Evolutionary conservation across 2,329 filamentous ascomycete genomes (phyloP).

Genomic region (Akanthomyces lecanii): DNA sequence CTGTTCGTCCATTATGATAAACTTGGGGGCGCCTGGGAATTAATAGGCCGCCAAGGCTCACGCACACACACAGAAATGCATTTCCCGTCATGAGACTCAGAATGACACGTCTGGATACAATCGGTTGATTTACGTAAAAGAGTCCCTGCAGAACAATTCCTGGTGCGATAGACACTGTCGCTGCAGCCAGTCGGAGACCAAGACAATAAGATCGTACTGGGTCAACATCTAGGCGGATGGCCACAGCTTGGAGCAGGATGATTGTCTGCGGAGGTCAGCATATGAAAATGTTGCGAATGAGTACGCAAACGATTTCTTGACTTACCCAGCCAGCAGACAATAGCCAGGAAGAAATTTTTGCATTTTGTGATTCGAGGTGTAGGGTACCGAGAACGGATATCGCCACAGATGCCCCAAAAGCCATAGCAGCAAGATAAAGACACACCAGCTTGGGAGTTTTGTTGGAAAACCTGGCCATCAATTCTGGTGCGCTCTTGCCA

Average conservation of each 20-base stretch:
- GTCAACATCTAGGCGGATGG: conserved; percentile 44
- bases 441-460: conserved; percentile 53
- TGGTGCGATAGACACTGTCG: conserved; percentile 38
- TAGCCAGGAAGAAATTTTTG: conserved; percentile 56
- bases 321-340: conserved; percentile 59
- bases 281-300: background rate
- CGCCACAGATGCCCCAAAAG: conserved; percentile 52
- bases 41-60: conserved; percentile 40
- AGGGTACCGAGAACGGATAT: conserved; percentile 52
- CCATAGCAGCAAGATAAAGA: conserved; percentile 47
- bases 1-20: background rate
- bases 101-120: background rate
- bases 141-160: conserved; percentile 44
- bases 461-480: conserved; percentile 58
- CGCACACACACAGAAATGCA: conserved; percentile 42
- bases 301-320: conserved; percentile 9
- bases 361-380: conserved; percentile 29
- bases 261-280: conserved; percentile 36
- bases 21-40: conserved; percentile 36
- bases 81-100: conserved; percentile 28
- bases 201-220: conserved; percentile 49
- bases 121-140: conserved; percentile 19
- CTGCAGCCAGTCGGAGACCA: conserved; percentile 49
- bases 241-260: conserved; percentile 48
- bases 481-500: conserved; percentile 62